phyloP scores from a whole-genome alignment of 768 basidiomycete genomes.

The Dictyophora rubrovolvata region DNA sequence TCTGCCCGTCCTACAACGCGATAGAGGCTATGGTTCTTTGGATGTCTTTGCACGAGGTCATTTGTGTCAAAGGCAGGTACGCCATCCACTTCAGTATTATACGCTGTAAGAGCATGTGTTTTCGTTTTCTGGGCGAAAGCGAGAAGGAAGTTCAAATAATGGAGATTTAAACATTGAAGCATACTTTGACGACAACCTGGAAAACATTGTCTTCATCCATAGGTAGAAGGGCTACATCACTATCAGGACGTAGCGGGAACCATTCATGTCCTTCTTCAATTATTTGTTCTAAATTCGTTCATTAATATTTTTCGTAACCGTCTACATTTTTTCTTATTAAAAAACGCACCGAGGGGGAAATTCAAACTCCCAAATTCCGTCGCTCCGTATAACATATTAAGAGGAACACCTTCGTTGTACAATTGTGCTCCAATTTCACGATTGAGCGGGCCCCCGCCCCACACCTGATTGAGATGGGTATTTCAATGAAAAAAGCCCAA shows the following conservation, averaged over 20 bases:
- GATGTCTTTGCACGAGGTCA: conserved; percentile 32
- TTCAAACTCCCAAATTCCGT: background rate
- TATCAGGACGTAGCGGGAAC: background rate
- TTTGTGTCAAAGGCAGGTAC: conserved; percentile 26
- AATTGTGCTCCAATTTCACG: conserved; percentile 8
- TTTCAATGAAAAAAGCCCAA: background rate
- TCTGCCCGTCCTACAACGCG: background rate
- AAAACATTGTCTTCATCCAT: background rate
- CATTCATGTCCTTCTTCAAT: conserved; percentile 2
- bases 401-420: conserved; percentile 7
- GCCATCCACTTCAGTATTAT: conserved; percentile 23
- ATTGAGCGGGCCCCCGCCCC: conserved; percentile 11
- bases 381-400: conserved; percentile 8
- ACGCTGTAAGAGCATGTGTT: conserved; percentile 8
- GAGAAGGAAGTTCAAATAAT: conserved; percentile 11
- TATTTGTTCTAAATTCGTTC: conserved; percentile 12
- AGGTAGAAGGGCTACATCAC: background rate
- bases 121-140: background rate
- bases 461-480: conserved; percentile 7
- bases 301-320: conserved; percentile 10
- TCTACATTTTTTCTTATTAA: background rate
- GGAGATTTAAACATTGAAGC: background rate
- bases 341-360: background rate
- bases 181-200: background rate
- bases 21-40: conserved; percentile 19